Base-by-base conservation (phyloP, 495 filamentous ascomycete genomes). In the Bacidia rubella region DNA sequence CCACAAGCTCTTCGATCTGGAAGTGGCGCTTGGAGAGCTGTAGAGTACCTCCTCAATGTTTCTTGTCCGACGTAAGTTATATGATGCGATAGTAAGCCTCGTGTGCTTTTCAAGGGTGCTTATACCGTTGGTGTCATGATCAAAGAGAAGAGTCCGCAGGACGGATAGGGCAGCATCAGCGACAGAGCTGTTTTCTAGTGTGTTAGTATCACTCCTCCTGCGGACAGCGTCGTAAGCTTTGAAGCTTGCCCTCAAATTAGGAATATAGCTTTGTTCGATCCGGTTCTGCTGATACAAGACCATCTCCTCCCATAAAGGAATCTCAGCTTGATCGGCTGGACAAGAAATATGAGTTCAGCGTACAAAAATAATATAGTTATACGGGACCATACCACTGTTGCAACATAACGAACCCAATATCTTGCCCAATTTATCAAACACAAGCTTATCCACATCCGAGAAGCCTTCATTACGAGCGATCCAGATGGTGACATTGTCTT, bases 401-500 rank as follows among this genome's bases (percentile, higher is more conserved):
- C 46, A 57, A 47, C 55, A 60, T 48, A 60, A 52, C 25, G 45
- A 54, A 54, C 51, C 47, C 47, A 60, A 47, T 27, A 60, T 2
- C 52, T 54, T 54, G 49, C 41, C 53, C 43, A 61, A 52, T 54
- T 48, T 57, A 51, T 57, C 56, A 44, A 61, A 61, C 45, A 42
- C 48, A 59, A 47, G 53, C 42, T 59, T 57, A 54, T 61, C 57
- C 45, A 49, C 49, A 59, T 59, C 57, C 27, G 57, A 53, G 49
- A 59, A 61, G 57, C 59, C 59, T 56, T 61, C 53, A 61, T 61
- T 61, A 51, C 59, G 59, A 59, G 59, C 59, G 41, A 61, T 59
- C 59, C 59, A 61, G 48, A 61, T 57, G 53, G 57, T 52, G 43
- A 54, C 60, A 52, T 51, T 47, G 46, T 62, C 60, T 60, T 62